Evolutionary conservation across 306 rosid genomes (phyloP), one percentile per base, ranked within the genome.

Genomic region (Pachyrhizus erosus): DNA sequence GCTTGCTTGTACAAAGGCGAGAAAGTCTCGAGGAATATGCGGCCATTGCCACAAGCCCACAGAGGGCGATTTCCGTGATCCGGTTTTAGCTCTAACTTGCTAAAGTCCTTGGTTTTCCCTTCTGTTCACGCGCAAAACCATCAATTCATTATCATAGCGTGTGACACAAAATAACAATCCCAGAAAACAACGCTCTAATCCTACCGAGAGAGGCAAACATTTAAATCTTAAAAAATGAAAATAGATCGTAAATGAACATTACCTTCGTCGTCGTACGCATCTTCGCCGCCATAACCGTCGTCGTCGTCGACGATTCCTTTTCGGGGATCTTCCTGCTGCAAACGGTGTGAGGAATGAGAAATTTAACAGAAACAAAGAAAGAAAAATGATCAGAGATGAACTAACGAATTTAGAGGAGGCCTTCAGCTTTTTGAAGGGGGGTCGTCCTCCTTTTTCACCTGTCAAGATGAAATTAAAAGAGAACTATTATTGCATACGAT

Each of bases 21-120:
- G 87, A 93, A 96, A 10, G 98, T 96, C 88, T 96, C 99, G 3
- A 96, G 97, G 83, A 96, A 96, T 76, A 96, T 93, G 21, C 97
- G 91, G 8, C 99, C 98, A 86, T 95, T 93, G 62, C 89, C 96
- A 64, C 99, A 95, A 62, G 98, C 98, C 98, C 98, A 95, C 21
- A 95, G 81, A n/a, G 99, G 99, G 20, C 99, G 88, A 78, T 91
- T 95, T 2, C 12, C 15, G 20, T 96, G 98, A 85, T 96, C 98
- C 18, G 83, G 96, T 82, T 96, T 96, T 70, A 96, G 58, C 86
- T 96, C 99, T 55, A 96, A 75, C 74, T 93, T 93, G 87, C 89
- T 96, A 52, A 96, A 93, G 78, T 96, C 98, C 81, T 92, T 93
- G 73, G 86, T 91, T 78, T 76, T 91, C 3, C 65, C 89, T 40